Evolutionary conservation across 352 stramenopile species (phyloP).

Genomic region (Globisporangium irregulare): DNA sequence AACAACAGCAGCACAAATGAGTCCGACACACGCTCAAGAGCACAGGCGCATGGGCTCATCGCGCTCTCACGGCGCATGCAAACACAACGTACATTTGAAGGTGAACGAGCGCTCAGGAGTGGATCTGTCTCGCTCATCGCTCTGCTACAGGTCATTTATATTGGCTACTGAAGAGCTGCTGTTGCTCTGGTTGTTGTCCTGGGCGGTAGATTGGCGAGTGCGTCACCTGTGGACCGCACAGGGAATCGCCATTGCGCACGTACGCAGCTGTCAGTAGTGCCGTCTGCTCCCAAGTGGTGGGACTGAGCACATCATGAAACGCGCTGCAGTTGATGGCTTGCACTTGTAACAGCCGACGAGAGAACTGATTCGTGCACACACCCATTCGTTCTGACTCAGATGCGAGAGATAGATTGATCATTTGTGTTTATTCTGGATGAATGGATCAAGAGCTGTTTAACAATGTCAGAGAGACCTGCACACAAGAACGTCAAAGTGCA

Average conservation of each 20-base stretch:
- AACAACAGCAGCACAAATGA: too few relatives aligned
- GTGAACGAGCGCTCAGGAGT: not conserved
- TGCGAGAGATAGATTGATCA: not conserved
- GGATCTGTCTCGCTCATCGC: conserved; percentile 10
- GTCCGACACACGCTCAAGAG: too few relatives aligned
- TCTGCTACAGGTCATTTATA: not conserved
- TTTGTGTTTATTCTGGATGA: not conserved
- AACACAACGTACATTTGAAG: not conserved
- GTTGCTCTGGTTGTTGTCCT: not conserved
- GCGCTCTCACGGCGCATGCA: not conserved
- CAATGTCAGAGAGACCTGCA: not conserved
- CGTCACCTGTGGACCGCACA: not conserved
- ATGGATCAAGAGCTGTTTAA: not conserved
- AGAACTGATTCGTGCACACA: not conserved
- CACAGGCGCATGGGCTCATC: too few relatives aligned
- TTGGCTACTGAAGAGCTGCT: not conserved
- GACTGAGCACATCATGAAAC: not conserved
- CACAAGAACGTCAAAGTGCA: too few relatives aligned
- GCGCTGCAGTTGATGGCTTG: too few relatives aligned
- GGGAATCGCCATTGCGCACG: not conserved
- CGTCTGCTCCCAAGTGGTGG: conserved; percentile 1
- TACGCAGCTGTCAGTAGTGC: not conserved
- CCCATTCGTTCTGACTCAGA: not conserved
- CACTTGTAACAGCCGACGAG: not conserved
- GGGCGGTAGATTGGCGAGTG: not conserved